phyloP scores from a whole-genome alignment of 2,329 filamentous ascomycete genomes.

The Sclerotinia nivalis region DNA sequence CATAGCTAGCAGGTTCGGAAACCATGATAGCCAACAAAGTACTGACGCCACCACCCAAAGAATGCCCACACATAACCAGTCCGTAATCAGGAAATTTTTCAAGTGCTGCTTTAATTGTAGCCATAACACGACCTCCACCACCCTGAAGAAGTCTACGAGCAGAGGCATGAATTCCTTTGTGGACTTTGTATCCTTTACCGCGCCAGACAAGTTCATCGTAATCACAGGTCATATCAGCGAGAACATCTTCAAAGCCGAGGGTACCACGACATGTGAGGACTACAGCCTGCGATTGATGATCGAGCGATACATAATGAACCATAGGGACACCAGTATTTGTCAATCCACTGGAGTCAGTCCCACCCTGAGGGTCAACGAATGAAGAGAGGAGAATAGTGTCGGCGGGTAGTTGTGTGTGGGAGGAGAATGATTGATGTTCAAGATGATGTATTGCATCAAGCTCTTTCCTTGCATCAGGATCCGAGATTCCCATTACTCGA shows the following conservation, averaged over 20 bases:
- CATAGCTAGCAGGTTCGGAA: slow-evolving; percentile 48
- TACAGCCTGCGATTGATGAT: slow-evolving; percentile 57
- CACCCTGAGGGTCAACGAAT: slow-evolving; percentile 56
- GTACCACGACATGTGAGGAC: slow-evolving; percentile 57
- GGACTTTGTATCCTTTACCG: slow-evolving; percentile 54
- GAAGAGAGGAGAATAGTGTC: slow-evolving; percentile 59
- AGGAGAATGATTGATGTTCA: slow-evolving; percentile 63
- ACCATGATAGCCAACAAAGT: slow-evolving; percentile 57
- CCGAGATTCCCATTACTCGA: slow-evolving; percentile 62
- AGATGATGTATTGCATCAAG: slow-evolving; percentile 47
- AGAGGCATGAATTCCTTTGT: slow-evolving; percentile 58
- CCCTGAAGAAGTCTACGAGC: slow-evolving; percentile 53
- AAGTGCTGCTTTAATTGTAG: slow-evolving; percentile 52
- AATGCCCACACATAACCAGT: slow-evolving; percentile 57
- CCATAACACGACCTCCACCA: slow-evolving; percentile 52
- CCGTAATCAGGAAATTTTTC: slow-evolving; percentile 57
- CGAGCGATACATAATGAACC: slow-evolving; percentile 58
- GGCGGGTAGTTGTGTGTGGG: slow-evolving; percentile 59
- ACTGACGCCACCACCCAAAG: slow-evolving; percentile 55
- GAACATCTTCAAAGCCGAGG: slow-evolving; percentile 57
- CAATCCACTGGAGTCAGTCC: slow-evolving; percentile 51
- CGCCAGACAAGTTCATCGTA: slow-evolving; percentile 53
- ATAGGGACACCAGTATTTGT: slow-evolving; percentile 55
- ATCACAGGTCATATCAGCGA: slow-evolving; percentile 59
- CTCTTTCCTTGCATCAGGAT: slow-evolving; percentile 45